A percentile compares a stretch with the other conserved stretches of the same genome.
Conservation (phyloP, 2,329 filamentous ascomycete genomes). For the Aspergillus terreus region DNA sequence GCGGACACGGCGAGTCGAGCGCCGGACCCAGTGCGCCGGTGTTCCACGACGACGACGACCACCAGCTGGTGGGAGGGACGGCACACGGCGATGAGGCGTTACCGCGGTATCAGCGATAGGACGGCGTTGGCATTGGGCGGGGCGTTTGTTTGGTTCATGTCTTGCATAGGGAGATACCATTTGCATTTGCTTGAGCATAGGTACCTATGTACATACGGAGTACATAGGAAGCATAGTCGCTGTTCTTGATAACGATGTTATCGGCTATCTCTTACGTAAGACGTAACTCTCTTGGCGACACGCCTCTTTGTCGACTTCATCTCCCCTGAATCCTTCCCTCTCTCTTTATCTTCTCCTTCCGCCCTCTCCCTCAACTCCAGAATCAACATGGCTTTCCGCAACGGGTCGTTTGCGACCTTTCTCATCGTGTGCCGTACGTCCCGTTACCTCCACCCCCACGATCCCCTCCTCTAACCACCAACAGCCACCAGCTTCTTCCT, state of each 20-base stretch:
- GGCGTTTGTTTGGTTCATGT: slow-evolving; percentile 17
- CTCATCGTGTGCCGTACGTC: slow-evolving; percentile 90
- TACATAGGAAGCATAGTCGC: too few relatives aligned
- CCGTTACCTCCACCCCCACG: background rate
- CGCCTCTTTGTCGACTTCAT: background rate
- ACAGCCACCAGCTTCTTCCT: slow-evolving; percentile 93
- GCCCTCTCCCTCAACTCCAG: background rate
- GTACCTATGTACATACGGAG: too few relatives aligned
- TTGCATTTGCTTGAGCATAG: slow-evolving; percentile 1
- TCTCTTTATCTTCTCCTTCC: slow-evolving; percentile 11
- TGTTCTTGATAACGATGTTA: too few relatives aligned
- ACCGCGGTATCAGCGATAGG: slow-evolving; percentile 43
- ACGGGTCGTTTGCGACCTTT: slow-evolving; percentile 83
- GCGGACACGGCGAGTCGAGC: slow-evolving; percentile 5
- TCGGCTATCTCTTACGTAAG: background rate
- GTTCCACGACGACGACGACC: slow-evolving; percentile 57
- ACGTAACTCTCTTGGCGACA: background rate
- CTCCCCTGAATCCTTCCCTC: slow-evolving; percentile 2
- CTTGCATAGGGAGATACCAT: slow-evolving; percentile 34
- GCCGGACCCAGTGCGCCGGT: slow-evolving; percentile 55
- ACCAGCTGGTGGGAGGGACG: slow-evolving; percentile 40
- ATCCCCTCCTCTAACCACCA: slow-evolving; percentile 4
- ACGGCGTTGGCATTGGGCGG: slow-evolving; percentile 3
- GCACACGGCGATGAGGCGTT: slow-evolving; percentile 38
- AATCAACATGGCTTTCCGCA: slow-evolving; percentile 33